Base-by-base conservation (phyloP, 305 asterid species). In the Solanum hybrid region DNA sequence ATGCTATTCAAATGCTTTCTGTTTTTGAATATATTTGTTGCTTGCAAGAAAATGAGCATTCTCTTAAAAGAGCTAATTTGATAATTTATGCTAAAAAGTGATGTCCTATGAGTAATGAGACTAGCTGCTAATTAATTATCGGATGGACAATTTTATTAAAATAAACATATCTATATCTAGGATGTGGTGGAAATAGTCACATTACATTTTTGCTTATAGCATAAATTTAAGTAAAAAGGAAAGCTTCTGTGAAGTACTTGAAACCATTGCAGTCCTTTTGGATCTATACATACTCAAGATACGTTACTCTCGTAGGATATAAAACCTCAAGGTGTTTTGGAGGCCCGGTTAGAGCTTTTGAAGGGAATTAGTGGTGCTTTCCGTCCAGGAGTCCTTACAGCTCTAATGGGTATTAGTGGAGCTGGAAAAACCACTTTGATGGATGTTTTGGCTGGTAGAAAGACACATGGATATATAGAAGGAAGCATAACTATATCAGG, bases 361-460 rank as follows among this genome's bases (percentile, higher is more conserved):
- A 81, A 93, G 89, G 98, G 94, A 90, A 95, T 95, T 38, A 94
- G 98, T 89, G 99, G 99, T 51, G 98, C 97, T 29, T 95, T 95
- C 79, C 93, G 94, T 92, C 98, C 99, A 1, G 98, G 98, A 29
- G 90, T 96, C 87, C 90, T 96, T 35, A 95, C 99, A 37, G 98
- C 98, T 36, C 90, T 96, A 88, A 96, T 96, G 7, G 98, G 99
- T 71, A 97, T 95, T 14, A 96, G 98, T 90, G 99, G 99, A 37
- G 98, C 99, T 36, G 99, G 98, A 90, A 96, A 96, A 93, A 96
- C 98, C 8, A 96, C 99, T 37, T 92, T 96, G 76, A 96, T 96
- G 98, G 99, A 96, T 85, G 99, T 96, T 46, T 92, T 96, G 80
- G 97, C 99, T 0, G 98, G 98, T 66, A 91, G 99, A 88, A 96